Evolutionary conservation across 768 basidiomycete genomes (phyloP).

Genomic region (Lentinula guzmanii): DNA sequence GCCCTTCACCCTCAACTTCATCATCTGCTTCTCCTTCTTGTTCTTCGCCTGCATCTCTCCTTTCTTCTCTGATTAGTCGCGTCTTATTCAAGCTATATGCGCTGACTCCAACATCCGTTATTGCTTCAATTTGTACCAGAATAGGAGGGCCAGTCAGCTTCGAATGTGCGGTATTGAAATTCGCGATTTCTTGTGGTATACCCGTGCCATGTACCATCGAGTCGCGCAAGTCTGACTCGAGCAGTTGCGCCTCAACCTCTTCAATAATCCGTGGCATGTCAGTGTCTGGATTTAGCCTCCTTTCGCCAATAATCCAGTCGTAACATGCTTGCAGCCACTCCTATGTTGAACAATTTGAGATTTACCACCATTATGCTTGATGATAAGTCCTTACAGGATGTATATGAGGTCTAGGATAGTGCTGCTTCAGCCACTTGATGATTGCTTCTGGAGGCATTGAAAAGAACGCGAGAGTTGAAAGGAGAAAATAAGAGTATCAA

Average conservation of each 20-base stretch:
- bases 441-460: slow-evolving; percentile 28
- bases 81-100: slow-evolving; percentile 76
- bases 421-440: slow-evolving; percentile 43
- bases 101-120: slow-evolving; percentile 83
- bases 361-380: not conserved
- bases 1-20: slow-evolving; percentile 63
- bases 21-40: slow-evolving; percentile 49
- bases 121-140: slow-evolving; percentile 67
- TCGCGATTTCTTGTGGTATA: slow-evolving; percentile 40
- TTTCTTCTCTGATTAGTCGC: slow-evolving; percentile 56
- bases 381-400: slow-evolving; percentile 43
- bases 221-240: slow-evolving; percentile 66
- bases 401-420: slow-evolving; percentile 56
- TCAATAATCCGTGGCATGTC: slow-evolving; percentile 48
- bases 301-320: slow-evolving; percentile 50
- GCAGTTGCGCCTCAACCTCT: slow-evolving; percentile 58
- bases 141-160: slow-evolving; percentile 39
- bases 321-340: slow-evolving; percentile 76
- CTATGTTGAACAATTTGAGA: slow-evolving; percentile 26
- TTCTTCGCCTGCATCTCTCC: slow-evolving; percentile 50
- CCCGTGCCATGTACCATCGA: slow-evolving; percentile 71
- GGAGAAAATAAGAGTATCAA: not conserved
- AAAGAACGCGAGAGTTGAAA: slow-evolving; percentile 9
- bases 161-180: slow-evolving; percentile 24
- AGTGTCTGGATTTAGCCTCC: slow-evolving; percentile 36